These are phyloP conservation scores for Crithidia mellificae DNA, from an alignment of 208 protist species.

Conservation along the genomic window DNA sequence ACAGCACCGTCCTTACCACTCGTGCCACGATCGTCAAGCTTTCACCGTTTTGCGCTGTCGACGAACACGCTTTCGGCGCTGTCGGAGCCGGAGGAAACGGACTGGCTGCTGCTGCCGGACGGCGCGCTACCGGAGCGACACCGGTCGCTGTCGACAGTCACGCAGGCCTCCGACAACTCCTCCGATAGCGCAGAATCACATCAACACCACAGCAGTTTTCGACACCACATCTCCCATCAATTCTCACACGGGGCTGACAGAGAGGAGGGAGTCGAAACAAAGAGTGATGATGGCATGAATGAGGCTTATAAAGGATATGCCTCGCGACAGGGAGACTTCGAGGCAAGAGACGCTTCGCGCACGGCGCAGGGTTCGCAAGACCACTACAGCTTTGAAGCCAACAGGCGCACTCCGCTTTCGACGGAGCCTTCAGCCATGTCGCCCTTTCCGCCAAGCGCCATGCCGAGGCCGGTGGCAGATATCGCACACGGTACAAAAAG, in stretches of 20 bases:
- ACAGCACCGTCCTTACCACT: neutral
- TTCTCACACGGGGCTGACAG: neutral
- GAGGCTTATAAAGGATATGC: neutral
- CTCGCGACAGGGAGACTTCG: neutral
- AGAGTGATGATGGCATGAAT: too few relatives aligned
- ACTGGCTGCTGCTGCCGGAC: neutral
- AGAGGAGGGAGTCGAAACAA: too few relatives aligned
- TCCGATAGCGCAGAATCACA: neutral
- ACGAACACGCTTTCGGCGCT: slow-evolving; percentile 11
- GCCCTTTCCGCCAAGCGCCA: neutral
- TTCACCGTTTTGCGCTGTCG: neutral
- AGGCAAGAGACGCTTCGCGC: neutral
- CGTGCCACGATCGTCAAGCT: neutral
- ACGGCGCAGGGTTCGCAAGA: neutral
- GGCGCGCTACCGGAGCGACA: neutral
- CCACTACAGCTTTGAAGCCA: neutral
- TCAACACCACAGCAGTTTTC: neutral
- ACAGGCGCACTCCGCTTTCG: neutral
- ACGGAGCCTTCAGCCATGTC: neutral
- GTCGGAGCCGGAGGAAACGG: slow-evolving; percentile 4
- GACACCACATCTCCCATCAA: too few relatives aligned
- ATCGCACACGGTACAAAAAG: neutral
- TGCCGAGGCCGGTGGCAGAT: neutral
- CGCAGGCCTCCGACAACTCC: slow-evolving; percentile 14
- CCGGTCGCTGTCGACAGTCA: slow-evolving; percentile 14